Percentiles rank a stretch among this genome's conserved stretches.
Conservation (phyloP, 2,329 filamentous ascomycete genomes). For the Alternaria sp. region DNA sequence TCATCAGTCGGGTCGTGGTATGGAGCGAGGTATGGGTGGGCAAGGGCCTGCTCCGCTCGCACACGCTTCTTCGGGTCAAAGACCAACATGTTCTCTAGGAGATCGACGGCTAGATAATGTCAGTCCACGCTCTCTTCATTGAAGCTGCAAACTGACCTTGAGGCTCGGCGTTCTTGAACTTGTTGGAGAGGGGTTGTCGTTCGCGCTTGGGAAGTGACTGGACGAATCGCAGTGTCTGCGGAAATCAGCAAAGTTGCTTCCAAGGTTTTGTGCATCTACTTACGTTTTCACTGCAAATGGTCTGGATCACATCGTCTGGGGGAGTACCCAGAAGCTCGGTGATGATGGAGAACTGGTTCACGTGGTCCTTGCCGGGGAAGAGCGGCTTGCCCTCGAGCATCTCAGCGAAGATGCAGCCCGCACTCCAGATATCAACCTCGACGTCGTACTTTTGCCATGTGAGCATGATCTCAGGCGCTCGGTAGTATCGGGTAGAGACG, state of each 20-base stretch:
- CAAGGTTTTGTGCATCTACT: constrained; percentile 14
- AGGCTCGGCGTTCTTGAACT: constrained; percentile 95
- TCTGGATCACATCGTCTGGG: constrained; percentile 97
- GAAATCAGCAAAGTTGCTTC: constrained; percentile 23
- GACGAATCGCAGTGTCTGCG: constrained; percentile 90
- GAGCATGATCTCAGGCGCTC: constrained; percentile 99
- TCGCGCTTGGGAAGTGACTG: constrained; percentile 96
- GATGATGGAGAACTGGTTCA: constrained; percentile 99
- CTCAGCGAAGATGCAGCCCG: constrained; percentile 97
- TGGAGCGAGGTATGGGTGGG: constrained; percentile 90
- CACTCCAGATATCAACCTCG: constrained; percentile 99
- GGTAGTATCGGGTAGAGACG: constrained; percentile 97
- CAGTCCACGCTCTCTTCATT: neutral
- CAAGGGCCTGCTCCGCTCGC: constrained; percentile 82
- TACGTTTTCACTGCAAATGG: constrained; percentile 97
- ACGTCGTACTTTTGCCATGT: constrained; percentile 99
- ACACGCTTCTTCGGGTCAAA: constrained; percentile 98
- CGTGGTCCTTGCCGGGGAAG: constrained; percentile 98
- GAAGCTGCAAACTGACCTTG: constrained; percentile 63
- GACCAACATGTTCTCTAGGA: constrained; percentile 95
- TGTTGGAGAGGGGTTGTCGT: constrained; percentile 81
- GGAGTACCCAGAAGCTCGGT: constrained; percentile 96
- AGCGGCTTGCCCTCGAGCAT: constrained; percentile 99
- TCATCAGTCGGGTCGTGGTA: constrained; percentile 99
- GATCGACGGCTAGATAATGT: constrained; percentile 73